Evolutionary conservation across 352 stramenopile genomes (phyloP).

Genomic region (Phytophthora tentaculata): DNA sequence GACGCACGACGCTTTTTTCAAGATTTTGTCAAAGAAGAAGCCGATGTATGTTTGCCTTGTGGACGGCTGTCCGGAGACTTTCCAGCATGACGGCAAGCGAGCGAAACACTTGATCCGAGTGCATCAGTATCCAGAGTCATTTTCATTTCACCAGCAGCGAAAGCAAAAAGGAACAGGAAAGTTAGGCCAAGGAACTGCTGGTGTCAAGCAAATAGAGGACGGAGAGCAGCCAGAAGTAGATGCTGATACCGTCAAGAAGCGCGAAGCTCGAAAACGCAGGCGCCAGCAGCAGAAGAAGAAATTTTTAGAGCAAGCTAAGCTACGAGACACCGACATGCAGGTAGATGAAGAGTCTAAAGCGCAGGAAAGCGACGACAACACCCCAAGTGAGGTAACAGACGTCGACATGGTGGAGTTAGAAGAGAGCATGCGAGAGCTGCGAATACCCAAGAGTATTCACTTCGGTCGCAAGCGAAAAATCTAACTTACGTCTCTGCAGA

Average conservation of each 20-base stretch:
- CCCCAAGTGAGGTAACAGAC: conserved; percentile 6
- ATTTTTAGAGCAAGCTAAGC: conserved; percentile 9
- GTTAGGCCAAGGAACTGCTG: not conserved
- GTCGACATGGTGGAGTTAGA: conserved; percentile 36
- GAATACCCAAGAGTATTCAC: conserved; percentile 43
- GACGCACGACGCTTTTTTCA: conserved; percentile 71
- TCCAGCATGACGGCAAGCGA: conserved; percentile 61
- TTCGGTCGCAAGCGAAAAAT: conserved; percentile 40
- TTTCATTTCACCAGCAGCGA: conserved; percentile 44
- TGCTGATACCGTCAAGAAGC: conserved; percentile 33
- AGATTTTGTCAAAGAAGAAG: conserved; percentile 63
- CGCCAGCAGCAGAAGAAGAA: conserved; percentile 40
- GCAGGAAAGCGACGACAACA: not conserved
- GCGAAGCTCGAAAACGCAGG: conserved; percentile 40
- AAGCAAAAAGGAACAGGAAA: conserved; percentile 18
- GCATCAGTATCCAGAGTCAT: conserved; percentile 51
- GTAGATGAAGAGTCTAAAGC: conserved; percentile 19
- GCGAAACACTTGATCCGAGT: conserved; percentile 46
- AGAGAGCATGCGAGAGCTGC: conserved; percentile 33
- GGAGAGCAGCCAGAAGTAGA: conserved; percentile 13
- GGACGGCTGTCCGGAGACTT: conserved; percentile 52
- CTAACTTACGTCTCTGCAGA: conserved; percentile 13
- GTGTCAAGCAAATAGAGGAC: not conserved
- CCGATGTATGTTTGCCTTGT: conserved; percentile 67
- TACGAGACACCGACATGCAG: conserved; percentile 27